Conservation (phyloP, 257 asterid genomes). For the Perilla frutescens region DNA sequence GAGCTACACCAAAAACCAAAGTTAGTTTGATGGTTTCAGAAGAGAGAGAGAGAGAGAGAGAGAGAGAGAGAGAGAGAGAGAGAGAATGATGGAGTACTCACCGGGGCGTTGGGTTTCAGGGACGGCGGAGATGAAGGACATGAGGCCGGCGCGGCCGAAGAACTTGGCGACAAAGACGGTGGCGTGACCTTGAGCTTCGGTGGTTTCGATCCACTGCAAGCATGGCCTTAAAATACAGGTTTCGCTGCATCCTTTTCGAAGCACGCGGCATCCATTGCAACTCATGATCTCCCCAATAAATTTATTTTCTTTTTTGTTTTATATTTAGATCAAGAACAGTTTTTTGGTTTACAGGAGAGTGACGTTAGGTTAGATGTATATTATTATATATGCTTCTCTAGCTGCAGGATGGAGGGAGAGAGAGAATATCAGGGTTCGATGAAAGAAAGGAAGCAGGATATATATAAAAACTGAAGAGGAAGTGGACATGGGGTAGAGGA, state of each 20-base stretch:
- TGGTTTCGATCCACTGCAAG: slow-evolving; percentile 58
- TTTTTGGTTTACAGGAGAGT: neutral
- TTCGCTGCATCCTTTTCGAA: slow-evolving; percentile 73
- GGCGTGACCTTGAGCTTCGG: slow-evolving; percentile 67
- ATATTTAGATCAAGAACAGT: too few species aligned
- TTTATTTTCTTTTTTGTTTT: neutral
- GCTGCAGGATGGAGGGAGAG: slow-evolving; percentile 5
- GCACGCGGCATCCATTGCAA: slow-evolving; percentile 78
- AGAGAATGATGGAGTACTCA: neutral
- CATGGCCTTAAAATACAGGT: slow-evolving; percentile 54
- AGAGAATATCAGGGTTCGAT: slow-evolving; percentile 21
- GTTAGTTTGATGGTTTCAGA: neutral
- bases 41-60: neutral
- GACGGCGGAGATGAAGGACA: slow-evolving; percentile 69
- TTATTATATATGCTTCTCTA: too few species aligned
- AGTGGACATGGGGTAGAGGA: slow-evolving; percentile 36
- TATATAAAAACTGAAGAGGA: slow-evolving; percentile 39
- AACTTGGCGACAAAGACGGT: slow-evolving; percentile 70
- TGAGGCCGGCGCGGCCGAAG: slow-evolving; percentile 76
- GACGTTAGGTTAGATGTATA: too few species aligned
- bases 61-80: neutral
- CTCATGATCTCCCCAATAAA: slow-evolving; percentile 43
- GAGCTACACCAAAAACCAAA: slow-evolving; percentile 39
- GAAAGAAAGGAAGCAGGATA: slow-evolving; percentile 20
- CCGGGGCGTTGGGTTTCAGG: slow-evolving; percentile 58